Percentiles rank a stretch among this genome's conserved stretches.
phyloP scores from a whole-genome alignment of 208 protist genomes.

The Histomonas meleagridis region DNA sequence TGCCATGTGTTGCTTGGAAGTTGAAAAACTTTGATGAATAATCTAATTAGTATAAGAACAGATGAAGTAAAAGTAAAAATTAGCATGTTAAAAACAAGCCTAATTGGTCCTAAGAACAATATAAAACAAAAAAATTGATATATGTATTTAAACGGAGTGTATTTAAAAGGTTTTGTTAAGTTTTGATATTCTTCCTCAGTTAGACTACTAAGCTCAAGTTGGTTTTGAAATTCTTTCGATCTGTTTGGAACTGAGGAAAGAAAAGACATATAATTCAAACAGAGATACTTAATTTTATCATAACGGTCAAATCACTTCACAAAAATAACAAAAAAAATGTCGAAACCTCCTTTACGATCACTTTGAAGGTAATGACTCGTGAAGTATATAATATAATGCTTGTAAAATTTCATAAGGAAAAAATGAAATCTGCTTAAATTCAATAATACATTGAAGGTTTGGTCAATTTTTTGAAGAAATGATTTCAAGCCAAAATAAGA shows the following conservation, averaged over 20 bases:
- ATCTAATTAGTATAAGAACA: neutral
- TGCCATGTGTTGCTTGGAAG: neutral
- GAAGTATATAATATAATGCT: too few species aligned
- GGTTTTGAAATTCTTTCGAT: constrained; percentile 33
- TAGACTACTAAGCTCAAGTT: neutral
- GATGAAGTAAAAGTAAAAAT: neutral
- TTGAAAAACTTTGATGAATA: neutral
- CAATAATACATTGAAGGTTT: too few species aligned
- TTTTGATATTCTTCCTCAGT: neutral
- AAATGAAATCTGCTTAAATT: too few species aligned
- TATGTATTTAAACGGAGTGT: neutral
- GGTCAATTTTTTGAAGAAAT: too few species aligned
- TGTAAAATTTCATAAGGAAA: too few species aligned
- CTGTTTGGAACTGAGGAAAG: neutral
- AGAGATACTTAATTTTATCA: too few species aligned
- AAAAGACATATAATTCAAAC: too few species aligned
- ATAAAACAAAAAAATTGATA: constrained; percentile 9
- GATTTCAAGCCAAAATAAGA: too few species aligned
- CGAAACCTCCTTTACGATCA: too few species aligned
- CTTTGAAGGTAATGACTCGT: too few species aligned
- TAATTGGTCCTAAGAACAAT: neutral
- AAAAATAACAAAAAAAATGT: too few species aligned
- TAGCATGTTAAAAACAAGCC: neutral
- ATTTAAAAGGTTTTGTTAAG: neutral
- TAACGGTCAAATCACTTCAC: too few species aligned